Conservation (phyloP, 2,329 filamentous ascomycete genomes). For the Cytospora piceae region DNA sequence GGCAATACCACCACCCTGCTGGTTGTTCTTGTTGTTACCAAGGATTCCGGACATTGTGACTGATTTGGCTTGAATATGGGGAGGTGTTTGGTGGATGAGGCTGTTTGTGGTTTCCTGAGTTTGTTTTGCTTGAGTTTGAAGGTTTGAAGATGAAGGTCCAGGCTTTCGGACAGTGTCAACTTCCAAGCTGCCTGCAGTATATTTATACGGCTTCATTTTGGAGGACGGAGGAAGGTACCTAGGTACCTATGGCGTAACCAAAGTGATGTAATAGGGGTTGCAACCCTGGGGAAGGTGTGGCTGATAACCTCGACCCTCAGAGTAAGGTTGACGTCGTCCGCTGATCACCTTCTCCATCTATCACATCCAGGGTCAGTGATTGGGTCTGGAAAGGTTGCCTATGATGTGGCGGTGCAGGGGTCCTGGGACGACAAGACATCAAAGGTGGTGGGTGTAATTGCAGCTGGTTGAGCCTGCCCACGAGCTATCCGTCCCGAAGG, state of each 20-base stretch:
- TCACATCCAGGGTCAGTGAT: constrained; percentile 8
- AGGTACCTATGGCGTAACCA: constrained; percentile 6
- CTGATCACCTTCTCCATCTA: constrained; percentile 20
- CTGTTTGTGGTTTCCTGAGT: too few species aligned
- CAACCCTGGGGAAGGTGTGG: constrained; percentile 14
- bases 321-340: constrained; percentile 27
- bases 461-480: neutral
- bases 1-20: constrained; percentile 18
- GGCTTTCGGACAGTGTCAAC: neutral
- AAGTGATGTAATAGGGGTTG: constrained; percentile 12
- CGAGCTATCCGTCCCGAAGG: constrained; percentile 3
- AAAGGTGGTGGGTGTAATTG: neutral
- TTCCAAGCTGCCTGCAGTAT: neutral
- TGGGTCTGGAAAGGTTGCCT: constrained; percentile 1
- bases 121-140: neutral
- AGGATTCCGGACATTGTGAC: constrained; percentile 26
- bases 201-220: neutral
- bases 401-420: constrained; percentile 30
- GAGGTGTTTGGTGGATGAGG: neutral
- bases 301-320: constrained; percentile 23
- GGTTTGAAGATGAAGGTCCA: neutral
- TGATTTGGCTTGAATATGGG: neutral
- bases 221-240: neutral
- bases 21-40: constrained; percentile 23
- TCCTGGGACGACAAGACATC: constrained; percentile 4